Evolutionary conservation across 73 alveolate genomes (phyloP).

Genomic region (Paramecium bursaria): DNA sequence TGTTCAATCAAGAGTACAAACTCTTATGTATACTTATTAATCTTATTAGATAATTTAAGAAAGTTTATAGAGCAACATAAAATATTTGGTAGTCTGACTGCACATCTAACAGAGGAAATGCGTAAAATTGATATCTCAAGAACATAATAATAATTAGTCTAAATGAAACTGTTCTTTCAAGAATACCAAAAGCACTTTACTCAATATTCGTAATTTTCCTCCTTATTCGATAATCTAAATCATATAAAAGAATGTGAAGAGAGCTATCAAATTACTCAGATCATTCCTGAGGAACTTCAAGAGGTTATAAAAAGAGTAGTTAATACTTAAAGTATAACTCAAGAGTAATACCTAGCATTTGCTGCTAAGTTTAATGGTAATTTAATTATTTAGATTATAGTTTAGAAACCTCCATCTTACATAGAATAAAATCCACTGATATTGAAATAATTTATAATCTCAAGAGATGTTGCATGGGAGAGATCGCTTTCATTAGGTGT

Average conservation of each 20-base stretch:
- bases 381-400: not conserved
- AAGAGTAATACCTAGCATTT: conserved; percentile 31
- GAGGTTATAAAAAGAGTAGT: conserved; percentile 9
- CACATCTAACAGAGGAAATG: conserved; percentile 7
- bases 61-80: not conserved
- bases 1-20: conserved; percentile 16
- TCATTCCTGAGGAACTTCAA: conserved; percentile 6
- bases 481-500: conserved; percentile 47
- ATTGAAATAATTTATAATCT: not conserved
- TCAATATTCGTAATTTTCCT: not conserved
- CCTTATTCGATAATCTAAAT: not conserved
- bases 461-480: conserved; percentile 60
- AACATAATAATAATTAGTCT: not conserved
- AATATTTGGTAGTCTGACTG: conserved; percentile 21
- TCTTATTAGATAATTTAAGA: conserved; percentile 30
- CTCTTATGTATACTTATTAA: not conserved
- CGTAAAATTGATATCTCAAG: not conserved
- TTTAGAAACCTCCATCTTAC: not conserved
- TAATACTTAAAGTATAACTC: not conserved
- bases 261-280: conserved; percentile 4
- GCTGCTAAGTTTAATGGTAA: conserved; percentile 44
- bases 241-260: conserved; percentile 10
- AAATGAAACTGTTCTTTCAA: not conserved
- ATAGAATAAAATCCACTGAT: not conserved
- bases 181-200: not conserved